Evolutionary conservation across 169 alveolate genomes (phyloP).

Genomic region (Perkinsus chesapeaki): DNA sequence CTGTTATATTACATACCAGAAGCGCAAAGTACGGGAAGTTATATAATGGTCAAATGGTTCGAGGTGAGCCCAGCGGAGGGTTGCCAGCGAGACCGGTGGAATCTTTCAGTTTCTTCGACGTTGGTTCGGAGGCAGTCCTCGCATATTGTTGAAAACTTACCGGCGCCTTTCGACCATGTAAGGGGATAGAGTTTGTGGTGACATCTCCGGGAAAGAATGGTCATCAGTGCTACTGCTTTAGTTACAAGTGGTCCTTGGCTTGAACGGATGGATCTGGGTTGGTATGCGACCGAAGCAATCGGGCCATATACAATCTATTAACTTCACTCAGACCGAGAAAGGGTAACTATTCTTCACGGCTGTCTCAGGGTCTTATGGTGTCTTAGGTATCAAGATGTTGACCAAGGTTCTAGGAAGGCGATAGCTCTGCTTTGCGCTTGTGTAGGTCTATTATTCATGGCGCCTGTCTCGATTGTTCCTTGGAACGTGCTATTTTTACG

Average conservation of each 20-base stretch:
- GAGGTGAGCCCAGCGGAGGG: not conserved
- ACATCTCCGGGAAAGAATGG: no score
- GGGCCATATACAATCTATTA: not conserved
- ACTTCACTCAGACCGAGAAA: not conserved
- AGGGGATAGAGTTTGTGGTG: not conserved
- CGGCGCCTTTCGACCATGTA: not conserved
- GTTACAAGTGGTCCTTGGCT: not conserved
- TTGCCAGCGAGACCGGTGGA: not conserved
- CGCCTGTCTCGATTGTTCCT: no score
- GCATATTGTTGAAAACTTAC: not conserved
- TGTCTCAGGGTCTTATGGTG: not conserved
- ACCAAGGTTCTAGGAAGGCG: not conserved
- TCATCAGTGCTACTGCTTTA: not conserved
- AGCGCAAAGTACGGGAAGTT: not conserved
- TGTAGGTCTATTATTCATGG: no score
- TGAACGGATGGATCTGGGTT: not conserved
- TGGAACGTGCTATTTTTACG: no score
- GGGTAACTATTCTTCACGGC: not conserved
- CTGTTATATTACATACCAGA: not conserved
- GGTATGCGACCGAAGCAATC: not conserved
- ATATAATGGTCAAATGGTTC: not conserved
- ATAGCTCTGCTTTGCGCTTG: not conserved
- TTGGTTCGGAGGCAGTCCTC: not conserved
- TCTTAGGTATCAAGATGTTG: not conserved
- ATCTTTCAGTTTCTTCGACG: not conserved